Base-by-base conservation (phyloP, 495 filamentous ascomycete genomes). In the Penicillium arizonense region DNA sequence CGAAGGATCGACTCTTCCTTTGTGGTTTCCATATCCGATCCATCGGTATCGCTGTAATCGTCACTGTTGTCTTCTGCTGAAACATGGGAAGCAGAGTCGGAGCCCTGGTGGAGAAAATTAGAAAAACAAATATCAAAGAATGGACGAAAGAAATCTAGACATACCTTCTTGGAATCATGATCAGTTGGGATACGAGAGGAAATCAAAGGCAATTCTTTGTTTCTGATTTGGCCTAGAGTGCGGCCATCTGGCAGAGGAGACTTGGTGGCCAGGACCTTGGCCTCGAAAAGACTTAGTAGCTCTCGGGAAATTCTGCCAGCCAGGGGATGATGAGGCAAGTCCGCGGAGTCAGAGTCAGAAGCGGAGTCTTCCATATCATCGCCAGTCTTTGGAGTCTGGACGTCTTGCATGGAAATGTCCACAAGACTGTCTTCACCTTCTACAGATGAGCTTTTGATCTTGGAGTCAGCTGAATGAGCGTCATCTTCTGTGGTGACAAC, bases 391-490 rank as follows among this genome's bases (percentile, higher is more conserved):
- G 40, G 38, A 8, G 59, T 58, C 56, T 70, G 74, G 7, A 71
- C 74, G 56, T 92, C 87, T 10, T 79, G 80, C 89, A 95, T 92
- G 1, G 88, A 89, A 20, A 98, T 85, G 63, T 97, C 88, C 3
- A 97, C 90, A 55, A 96, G 83, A 44, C 88, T 90, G 56, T 96
- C 91, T 66, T 96, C 93, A 5, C 89, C 90, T 56, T 91, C 87
- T 10, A 96, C 83, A 7, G 91, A 96, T 0, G 75, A 75, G 18
- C 87, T 85, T 55, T 87, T 79, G 42, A 96, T 76, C 57, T 84
- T 85, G 6, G 82, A 79, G 54, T 87, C 88, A 13, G 78, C 82
- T 3, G 84, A 88, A 51, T 88, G 82, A 2, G 79, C 83, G 65
- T 94, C 90, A 18, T 91, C 91, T 32, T 84, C 80, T 23, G 80